A percentile compares a stretch with the other conserved stretches of the same genome.
Conservation (phyloP, 2,329 filamentous ascomycete genomes). For the Beauveria sp. region DNA sequence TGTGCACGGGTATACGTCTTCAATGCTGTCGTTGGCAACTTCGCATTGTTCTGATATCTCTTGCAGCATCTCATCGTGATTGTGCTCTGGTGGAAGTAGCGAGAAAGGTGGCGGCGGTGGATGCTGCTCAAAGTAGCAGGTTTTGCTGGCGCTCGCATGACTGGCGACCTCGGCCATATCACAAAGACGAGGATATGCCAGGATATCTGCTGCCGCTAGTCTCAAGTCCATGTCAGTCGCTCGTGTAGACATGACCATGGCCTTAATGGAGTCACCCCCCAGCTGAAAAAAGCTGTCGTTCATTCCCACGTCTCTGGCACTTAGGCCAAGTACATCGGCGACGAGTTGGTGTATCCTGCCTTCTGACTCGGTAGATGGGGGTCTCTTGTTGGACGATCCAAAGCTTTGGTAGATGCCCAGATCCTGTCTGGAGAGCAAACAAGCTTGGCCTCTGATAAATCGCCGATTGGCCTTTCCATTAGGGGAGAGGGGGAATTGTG, state of each 20-base stretch:
- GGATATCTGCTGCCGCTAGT: conserved; percentile 31
- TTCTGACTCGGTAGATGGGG: neutral
- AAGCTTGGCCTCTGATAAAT: neutral
- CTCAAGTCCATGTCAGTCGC: neutral
- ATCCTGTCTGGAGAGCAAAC: neutral
- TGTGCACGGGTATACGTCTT: conserved; percentile 27
- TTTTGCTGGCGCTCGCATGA: neutral
- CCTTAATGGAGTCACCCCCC: conserved; percentile 36
- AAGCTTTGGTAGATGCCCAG: neutral
- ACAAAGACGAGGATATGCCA: conserved; percentile 16
- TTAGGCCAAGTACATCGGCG: neutral
- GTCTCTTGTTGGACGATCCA: neutral
- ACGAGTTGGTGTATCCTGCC: neutral
- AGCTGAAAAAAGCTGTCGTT: conserved; percentile 38
- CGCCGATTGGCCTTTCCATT: neutral
- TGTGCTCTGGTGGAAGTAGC: neutral
- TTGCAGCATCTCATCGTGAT: conserved; percentile 13
- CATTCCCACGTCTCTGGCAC: conserved; percentile 20
- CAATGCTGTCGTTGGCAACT: conserved; percentile 16
- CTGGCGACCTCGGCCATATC: neutral
- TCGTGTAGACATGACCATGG: conserved; percentile 23
- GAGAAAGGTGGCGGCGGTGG: neutral
- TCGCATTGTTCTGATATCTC: conserved; percentile 17
- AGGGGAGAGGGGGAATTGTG: neutral
- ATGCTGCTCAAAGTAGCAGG: neutral